Conservation (phyloP, 2,329 filamentous ascomycete species). For the Alternaria novae-zelandiae region DNA sequence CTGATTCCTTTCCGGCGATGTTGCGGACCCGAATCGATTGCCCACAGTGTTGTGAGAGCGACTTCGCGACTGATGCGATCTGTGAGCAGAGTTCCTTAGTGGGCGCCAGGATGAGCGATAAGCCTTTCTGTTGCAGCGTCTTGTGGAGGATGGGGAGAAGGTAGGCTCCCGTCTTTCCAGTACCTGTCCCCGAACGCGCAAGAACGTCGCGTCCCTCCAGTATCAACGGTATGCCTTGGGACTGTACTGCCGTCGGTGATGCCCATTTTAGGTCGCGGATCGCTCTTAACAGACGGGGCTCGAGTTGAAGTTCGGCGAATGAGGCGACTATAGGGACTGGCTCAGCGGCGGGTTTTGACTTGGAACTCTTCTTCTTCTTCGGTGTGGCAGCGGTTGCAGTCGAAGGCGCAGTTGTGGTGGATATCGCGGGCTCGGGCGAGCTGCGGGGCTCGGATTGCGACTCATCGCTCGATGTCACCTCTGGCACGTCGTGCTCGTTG, state of each 20-base stretch:
- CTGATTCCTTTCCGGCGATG: slow-evolving; percentile 87
- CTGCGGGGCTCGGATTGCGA: slow-evolving; percentile 24
- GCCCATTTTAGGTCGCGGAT: slow-evolving; percentile 84
- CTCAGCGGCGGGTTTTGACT: not conserved
- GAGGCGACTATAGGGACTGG: slow-evolving; percentile 44
- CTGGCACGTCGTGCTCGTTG: slow-evolving; percentile 56
- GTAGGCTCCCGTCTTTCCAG: slow-evolving; percentile 97
- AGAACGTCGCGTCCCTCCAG: slow-evolving; percentile 88
- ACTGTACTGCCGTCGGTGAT: slow-evolving; percentile 87
- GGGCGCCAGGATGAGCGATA: slow-evolving; percentile 88
- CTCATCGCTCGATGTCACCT: slow-evolving; percentile 35
- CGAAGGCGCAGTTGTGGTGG: not conserved
- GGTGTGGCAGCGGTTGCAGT: not conserved
- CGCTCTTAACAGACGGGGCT: slow-evolving; percentile 84
- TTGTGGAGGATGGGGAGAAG: slow-evolving; percentile 85
- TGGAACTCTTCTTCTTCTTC: slow-evolving; percentile 2
- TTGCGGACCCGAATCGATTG: slow-evolving; percentile 85
- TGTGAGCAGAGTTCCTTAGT: slow-evolving; percentile 94
- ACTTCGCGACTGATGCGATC: slow-evolving; percentile 78
- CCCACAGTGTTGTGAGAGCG: slow-evolving; percentile 80
- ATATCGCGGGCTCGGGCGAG: slow-evolving; percentile 5
- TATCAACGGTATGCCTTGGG: slow-evolving; percentile 84
- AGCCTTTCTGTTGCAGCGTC: slow-evolving; percentile 79
- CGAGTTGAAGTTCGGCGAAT: slow-evolving; percentile 81
- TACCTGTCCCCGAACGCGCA: slow-evolving; percentile 91